Conservation (phyloP, 768 basidiomycete species). For the Leccinum rimulosum region DNA sequence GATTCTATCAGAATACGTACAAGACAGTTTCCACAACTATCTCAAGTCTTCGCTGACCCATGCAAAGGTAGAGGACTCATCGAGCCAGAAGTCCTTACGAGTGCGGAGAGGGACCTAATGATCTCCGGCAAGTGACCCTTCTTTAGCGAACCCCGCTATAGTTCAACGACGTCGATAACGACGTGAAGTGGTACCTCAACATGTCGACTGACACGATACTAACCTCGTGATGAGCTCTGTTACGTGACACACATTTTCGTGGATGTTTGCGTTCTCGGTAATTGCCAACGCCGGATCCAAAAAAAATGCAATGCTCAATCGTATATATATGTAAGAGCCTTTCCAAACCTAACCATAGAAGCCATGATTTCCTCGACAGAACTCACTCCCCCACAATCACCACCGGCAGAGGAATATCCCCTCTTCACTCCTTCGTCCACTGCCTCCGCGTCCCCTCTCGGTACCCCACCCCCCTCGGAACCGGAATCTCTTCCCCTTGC, state of each 20-base stretch:
- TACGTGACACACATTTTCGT: not conserved
- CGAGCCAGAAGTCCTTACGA: constrained; percentile 68
- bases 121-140: constrained; percentile 60
- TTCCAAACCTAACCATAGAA: not conserved
- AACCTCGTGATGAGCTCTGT: not conserved
- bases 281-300: not conserved
- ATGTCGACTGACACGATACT: too few species aligned
- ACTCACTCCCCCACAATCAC: not conserved
- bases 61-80: constrained; percentile 75
- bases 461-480: constrained; percentile 2
- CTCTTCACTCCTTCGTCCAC: constrained; percentile 1
- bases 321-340: not conserved
- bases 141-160: not conserved
- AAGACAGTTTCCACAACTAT: constrained; percentile 80
- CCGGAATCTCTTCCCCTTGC: not conserved
- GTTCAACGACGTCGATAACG: too few species aligned
- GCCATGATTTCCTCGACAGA: constrained; percentile 3
- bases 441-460: constrained; percentile 2
- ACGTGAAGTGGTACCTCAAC: too few species aligned
- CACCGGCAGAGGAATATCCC: not conserved
- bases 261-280: not conserved
- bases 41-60: constrained; percentile 75
- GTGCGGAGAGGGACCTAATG: constrained; percentile 83
- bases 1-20: constrained; percentile 61
- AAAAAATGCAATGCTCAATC: not conserved